These are phyloP conservation scores for Lonicera japonica DNA, from an alignment of 129 eudicot genomes.

Conservation along the genomic window DNA sequence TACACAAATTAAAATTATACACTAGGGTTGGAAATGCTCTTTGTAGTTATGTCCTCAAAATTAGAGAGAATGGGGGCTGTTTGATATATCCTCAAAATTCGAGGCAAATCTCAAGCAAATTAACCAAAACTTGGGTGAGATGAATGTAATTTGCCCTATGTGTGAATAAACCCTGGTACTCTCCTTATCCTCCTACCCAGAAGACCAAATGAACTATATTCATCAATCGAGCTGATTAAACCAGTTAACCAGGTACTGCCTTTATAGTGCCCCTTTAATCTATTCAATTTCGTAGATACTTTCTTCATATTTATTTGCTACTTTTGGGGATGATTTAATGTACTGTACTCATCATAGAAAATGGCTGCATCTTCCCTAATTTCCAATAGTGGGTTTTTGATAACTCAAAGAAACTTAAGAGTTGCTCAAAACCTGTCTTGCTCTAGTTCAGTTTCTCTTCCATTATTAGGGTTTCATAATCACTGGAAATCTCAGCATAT, in stretches of 20 bases:
- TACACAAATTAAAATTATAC: too few species aligned
- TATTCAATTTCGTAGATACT: neutral
- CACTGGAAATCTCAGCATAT: conserved; percentile 23
- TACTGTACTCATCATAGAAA: conserved; percentile 11
- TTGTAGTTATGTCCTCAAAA: too few species aligned
- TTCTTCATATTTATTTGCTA: neutral
- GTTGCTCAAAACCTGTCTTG: conserved; percentile 31
- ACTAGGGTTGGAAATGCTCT: too few species aligned
- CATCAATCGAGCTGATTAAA: neutral
- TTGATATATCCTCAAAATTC: neutral
- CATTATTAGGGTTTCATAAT: conserved; percentile 28
- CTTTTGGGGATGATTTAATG: conserved; percentile 1
- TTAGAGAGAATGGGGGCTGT: neutral
- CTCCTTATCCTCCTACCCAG: too few species aligned
- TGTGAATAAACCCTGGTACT: too few species aligned
- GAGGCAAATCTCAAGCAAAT: too few species aligned
- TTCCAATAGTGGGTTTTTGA: conserved; percentile 41
- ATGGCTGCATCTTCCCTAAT: conserved; percentile 63
- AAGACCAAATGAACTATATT: too few species aligned
- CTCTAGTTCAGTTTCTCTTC: conserved; percentile 24
- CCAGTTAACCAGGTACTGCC: conserved; percentile 13
- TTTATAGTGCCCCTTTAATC: neutral
- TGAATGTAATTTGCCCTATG: too few species aligned
- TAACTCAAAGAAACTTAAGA: conserved; percentile 27
- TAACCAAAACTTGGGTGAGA: too few species aligned